Conservation (phyloP, 176 grass and related monocot species). For the Cymbopogon citratus region DNA sequence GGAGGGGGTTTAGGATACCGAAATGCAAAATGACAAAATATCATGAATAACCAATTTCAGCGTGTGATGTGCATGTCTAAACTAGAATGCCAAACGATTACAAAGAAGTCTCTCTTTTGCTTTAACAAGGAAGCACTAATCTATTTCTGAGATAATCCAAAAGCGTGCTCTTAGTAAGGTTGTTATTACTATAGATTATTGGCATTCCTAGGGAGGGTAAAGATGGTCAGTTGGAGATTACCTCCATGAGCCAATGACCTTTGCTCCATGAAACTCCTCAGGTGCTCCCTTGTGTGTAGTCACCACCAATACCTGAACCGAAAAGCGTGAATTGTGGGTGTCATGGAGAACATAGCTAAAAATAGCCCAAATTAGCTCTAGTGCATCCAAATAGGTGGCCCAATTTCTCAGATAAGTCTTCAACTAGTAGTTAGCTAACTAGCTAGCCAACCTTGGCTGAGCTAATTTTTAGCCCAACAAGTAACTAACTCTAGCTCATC, state of each 20-base stretch:
- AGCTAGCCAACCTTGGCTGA: no score
- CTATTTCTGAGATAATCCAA: background rate
- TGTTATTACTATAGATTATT: background rate
- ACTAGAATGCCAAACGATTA: background rate
- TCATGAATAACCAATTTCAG: background rate
- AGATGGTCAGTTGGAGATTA: constrained; percentile 22
- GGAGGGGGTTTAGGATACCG: background rate
- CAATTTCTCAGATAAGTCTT: no score
- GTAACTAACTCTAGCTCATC: no score
- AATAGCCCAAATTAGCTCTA: no score
- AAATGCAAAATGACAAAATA: background rate
- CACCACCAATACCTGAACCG: constrained; percentile 76
- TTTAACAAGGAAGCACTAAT: background rate
- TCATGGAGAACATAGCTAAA: background rate
- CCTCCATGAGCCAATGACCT: constrained; percentile 95
- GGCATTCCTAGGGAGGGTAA: background rate
- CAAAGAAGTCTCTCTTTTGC: background rate
- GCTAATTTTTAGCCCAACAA: no score
- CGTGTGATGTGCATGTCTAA: background rate
- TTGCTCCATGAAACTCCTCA: constrained; percentile 89
- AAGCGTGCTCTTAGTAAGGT: constrained; percentile 5
- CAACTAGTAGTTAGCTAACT: no score
- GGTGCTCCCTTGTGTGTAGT: constrained; percentile 93
- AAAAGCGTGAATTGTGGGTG: background rate
- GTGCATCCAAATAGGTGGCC: no score